Evolutionary conservation across 352 stramenopile species (phyloP), one percentile per base, ranked within the genome.

Genomic region (Phytophthora cryptogea): DNA sequence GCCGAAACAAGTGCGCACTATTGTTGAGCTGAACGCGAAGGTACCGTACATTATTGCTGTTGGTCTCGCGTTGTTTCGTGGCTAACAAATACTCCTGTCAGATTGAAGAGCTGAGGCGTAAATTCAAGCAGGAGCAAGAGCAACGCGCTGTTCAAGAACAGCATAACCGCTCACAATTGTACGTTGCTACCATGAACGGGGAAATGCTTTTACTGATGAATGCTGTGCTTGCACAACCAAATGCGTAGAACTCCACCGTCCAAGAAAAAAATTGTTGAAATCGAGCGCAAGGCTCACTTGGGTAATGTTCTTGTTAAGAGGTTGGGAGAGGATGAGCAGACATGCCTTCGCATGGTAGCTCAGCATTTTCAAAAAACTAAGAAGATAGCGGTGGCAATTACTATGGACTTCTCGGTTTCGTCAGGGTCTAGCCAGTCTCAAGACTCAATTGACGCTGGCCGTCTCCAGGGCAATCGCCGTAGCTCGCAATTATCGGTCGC

Each of bases 371-470:
- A 70, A 13, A 10, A 61, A 35, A 27, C 31, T 4, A 43, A 2
- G 4, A 57, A 68, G 17, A 5, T 52, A 11, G 13, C 10, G 11
- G 43, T 55, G 39, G 32, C 13, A 31, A 37, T 52, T 14, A 28
- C 20, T 0, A n/a, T 23, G 13, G 30, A 41, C 14, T 20, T 5
- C 2, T 30, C 42, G 0, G 61, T 48, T 17, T 35, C 67, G 26
- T 74, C 61, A 5, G 66, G 55, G 23, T 71, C 66, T 2, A 71
- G 66, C 41, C 61, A 72, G 17, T 75, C 67, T 1, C 67, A 72
- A 58, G 67, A 75, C 28, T 75, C 63, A 16, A 59, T 68, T 8
- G 62, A 70, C 30, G 27, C 32, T 16, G 59, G 35, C 14, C 32
- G 41, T 14, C 20, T 61, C 16, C 54, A 31, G n/a, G 56, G 8